A percentile compares a stretch with the other conserved stretches of the same genome.
phyloP scores from a whole-genome alignment of 1,139 yeast genomes.

The Candida sanyaensis region DNA sequence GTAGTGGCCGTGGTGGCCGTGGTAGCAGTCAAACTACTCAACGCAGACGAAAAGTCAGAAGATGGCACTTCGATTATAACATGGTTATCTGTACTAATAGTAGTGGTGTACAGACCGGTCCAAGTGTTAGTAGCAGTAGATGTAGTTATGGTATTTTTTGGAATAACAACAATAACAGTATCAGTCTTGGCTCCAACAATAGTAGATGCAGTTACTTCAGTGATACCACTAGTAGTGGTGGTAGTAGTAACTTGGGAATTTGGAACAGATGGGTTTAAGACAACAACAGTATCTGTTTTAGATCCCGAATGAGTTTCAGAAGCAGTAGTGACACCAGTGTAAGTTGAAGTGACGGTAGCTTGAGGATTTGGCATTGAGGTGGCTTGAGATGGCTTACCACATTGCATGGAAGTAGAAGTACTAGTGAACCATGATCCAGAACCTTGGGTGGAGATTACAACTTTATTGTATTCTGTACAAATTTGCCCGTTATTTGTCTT shows the following conservation, averaged over 20 bases:
- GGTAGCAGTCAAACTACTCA: too few relatives aligned
- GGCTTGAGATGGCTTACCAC: slow-evolving; percentile 5
- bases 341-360: slow-evolving; percentile 5
- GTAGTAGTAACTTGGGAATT: slow-evolving; percentile 6
- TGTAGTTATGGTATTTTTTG: not conserved
- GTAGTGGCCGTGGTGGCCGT: not conserved
- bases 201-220: slow-evolving; percentile 3
- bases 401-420: slow-evolving; percentile 1
- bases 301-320: slow-evolving; percentile 1
- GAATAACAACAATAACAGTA: slow-evolving; percentile 2
- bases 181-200: slow-evolving; percentile 1
- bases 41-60: too few relatives aligned
- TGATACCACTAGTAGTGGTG: not conserved
- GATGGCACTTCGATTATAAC: slow-evolving; percentile 5
- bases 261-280: slow-evolving; percentile 5
- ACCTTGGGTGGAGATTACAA: slow-evolving; percentile 2
- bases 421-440: slow-evolving; percentile 4
- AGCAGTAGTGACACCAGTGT: slow-evolving; percentile 8
- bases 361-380: slow-evolving; percentile 5
- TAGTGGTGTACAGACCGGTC: slow-evolving; percentile 3
- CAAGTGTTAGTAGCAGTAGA: slow-evolving; percentile 4
- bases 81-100: not conserved
- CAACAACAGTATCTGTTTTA: slow-evolving; percentile 6
- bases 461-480: slow-evolving; percentile 13
- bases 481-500: slow-evolving; percentile 16